These are phyloP conservation scores for Salix caprea DNA, from an alignment of 345 rosid species.

Conservation along the genomic window DNA sequence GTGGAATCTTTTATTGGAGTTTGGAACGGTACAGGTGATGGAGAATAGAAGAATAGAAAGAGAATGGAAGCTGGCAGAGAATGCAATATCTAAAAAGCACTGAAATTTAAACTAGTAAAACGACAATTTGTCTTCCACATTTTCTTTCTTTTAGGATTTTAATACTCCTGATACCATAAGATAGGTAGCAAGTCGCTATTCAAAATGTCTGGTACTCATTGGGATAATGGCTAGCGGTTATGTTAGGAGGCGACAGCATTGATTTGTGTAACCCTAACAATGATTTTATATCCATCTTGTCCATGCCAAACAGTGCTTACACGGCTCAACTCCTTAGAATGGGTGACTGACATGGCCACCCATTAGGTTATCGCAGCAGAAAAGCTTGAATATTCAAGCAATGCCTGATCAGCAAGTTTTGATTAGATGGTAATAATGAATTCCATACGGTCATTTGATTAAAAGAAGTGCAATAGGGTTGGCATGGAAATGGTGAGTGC, in stretches of 20 bases:
- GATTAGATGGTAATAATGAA: neutral
- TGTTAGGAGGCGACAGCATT: conserved; percentile 44
- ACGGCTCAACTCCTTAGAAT: neutral
- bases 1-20: conserved; percentile 46
- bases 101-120: conserved; percentile 37
- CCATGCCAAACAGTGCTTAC: neutral
- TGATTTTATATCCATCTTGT: neutral
- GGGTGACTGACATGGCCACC: neutral
- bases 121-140: conserved; percentile 2
- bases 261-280: conserved; percentile 35
- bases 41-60: conserved; percentile 45
- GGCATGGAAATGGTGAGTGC: neutral
- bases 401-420: neutral
- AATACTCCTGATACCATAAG: neutral
- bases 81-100: conserved; percentile 24
- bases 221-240: conserved; percentile 32
- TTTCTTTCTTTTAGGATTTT: neutral
- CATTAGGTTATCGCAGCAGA: neutral
- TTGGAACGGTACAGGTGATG: conserved; percentile 21
- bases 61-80: conserved; percentile 47
- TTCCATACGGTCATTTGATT: neutral
- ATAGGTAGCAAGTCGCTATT: conserved; percentile 25
- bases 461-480: neutral
- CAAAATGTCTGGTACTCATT: conserved; percentile 37
- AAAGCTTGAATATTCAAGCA: conserved; percentile 1